These are phyloP conservation scores for Rhododendron griersonianum DNA, from an alignment of 148 eudicot species.

Conservation along the genomic window DNA sequence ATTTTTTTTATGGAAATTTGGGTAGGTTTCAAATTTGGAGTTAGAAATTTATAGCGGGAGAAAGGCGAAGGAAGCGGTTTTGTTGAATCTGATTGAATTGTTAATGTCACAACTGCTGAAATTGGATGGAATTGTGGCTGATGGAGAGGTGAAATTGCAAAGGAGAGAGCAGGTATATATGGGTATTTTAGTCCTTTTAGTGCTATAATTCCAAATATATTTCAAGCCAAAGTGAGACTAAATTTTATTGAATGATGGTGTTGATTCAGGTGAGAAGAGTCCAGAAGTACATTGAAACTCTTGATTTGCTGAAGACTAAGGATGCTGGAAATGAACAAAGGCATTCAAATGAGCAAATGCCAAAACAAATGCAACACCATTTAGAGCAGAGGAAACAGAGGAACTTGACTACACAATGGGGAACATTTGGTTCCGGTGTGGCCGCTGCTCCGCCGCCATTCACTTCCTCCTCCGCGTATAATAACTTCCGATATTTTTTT, in stretches of 20 bases:
- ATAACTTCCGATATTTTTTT: not conserved
- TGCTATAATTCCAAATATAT: too few relatives aligned
- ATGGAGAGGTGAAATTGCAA: constrained; percentile 63
- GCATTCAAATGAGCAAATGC: not conserved
- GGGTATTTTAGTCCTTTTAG: not conserved
- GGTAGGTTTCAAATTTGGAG: constrained; percentile 56
- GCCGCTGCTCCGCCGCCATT: not conserved
- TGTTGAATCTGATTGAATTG: constrained; percentile 57
- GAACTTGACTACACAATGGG: constrained; percentile 13
- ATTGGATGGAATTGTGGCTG: constrained; percentile 68
- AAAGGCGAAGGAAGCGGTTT: constrained; percentile 45
- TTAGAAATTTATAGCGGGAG: constrained; percentile 52
- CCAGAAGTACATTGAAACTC: constrained; percentile 24
- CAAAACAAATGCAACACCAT: not conserved
- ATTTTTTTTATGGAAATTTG: not conserved
- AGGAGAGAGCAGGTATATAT: constrained; percentile 66
- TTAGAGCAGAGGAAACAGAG: not conserved
- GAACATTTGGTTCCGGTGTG: not conserved
- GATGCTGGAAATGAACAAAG: not conserved
- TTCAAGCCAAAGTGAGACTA: not conserved
- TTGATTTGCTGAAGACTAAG: constrained; percentile 22
- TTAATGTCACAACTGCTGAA: constrained; percentile 70
- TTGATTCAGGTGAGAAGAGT: constrained; percentile 22
- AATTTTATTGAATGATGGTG: not conserved
- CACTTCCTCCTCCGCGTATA: not conserved